Base-by-base conservation (phyloP, 2,329 filamentous ascomycete genomes). In the Exophiala sp. region DNA sequence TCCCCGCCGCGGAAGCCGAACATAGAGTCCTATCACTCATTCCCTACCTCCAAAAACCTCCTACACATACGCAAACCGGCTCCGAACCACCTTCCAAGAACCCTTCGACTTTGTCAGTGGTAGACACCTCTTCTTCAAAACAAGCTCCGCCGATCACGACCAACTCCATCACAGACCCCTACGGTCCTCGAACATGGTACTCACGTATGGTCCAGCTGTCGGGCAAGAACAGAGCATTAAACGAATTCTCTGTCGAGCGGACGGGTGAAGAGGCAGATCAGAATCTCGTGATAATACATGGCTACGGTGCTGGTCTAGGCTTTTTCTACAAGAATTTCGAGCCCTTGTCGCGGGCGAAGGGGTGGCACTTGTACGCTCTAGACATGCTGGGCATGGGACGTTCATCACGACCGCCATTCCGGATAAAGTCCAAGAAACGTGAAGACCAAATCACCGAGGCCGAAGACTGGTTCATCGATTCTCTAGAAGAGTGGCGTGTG, bases 251-350 rank as follows among this genome's bases (percentile, higher is more conserved):
- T 1, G 83, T 99, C 2, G 89, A 96, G 73, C 81, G 91, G 46
- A 74, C 90, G 1, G 89, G 85, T 34, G 91, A 96, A 67, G 72
- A 85, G 3, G 82, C 84, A 0, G 86, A 95, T 43, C 86, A 97
- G 66, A 94, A 89, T 40, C 78, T 99, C 12, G 92, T 99, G 41
- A 95, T 99, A 83, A 76, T 99, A 3, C 94, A 99, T 68, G 94
- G 94, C 57, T 99, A 99, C 70, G 94, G 94, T 43, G 94, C 94
- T 2, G 94, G 94, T 0, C 79, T 99, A 0, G 94, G 92, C 18
- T 97, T 99, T 73, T 99, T 95, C 78, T 99, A 96, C 78, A 92
- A 94, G 74, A 99, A 99, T 69, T 96, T 95, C 57, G 94, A 99
- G 71, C 84, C 86, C 5, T 74, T 99, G 33, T 91, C 87, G 42